Base-by-base conservation (phyloP, 371 early-diverging fungal species). In the Funneliformis caledonium region DNA sequence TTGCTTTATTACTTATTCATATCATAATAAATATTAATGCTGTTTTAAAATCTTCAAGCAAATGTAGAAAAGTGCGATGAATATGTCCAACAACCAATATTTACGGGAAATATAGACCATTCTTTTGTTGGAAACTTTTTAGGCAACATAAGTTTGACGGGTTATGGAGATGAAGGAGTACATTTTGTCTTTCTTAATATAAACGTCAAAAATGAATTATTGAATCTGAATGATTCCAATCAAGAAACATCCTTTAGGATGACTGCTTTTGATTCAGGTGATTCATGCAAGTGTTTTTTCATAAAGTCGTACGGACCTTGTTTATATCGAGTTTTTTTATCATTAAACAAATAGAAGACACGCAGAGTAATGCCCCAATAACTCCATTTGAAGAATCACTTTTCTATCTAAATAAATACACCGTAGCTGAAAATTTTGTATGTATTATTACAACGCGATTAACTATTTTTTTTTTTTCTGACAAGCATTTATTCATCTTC, bases 321-420 rank as follows among this genome's bases (percentile, higher is more conserved):
- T 43, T 69, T 45, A n/a, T 47, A 16, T 43, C 22, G 12, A n/a
- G 42, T n/a, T n/a, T 45, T 16, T 68, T 43, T 43, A 69, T 69
- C 10, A 42, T 42, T n/a, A 16, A 14, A 67, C 42, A 67, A 67
- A 67, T 67, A 69, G 47, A 69, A 69, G 69, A 67, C 37, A 8
- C 16, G 37, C 37, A 33, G 11, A 11, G 11, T 67, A 67, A 10
- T 8, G 19, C 33, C 9, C 7, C 4, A 47, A 45, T 19, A 19
- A n/a, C 69, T 47, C 69, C 43, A 69, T 69, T 69, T 47, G 69
- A 69, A 22, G 69, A 42, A n/a, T 45, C 69, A 10, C 69, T 69
- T 45, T 69, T 47, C n/a, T 69, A 69, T n/a, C 2, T 43, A 45
- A 69, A 69, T 16, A 69, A 69, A 69, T 45, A 69, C 19, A 43